Evolutionary conservation across 345 rosid species (phyloP), one percentile per base, ranked within the genome.

Genomic region (Abelmoschus esculentus): DNA sequence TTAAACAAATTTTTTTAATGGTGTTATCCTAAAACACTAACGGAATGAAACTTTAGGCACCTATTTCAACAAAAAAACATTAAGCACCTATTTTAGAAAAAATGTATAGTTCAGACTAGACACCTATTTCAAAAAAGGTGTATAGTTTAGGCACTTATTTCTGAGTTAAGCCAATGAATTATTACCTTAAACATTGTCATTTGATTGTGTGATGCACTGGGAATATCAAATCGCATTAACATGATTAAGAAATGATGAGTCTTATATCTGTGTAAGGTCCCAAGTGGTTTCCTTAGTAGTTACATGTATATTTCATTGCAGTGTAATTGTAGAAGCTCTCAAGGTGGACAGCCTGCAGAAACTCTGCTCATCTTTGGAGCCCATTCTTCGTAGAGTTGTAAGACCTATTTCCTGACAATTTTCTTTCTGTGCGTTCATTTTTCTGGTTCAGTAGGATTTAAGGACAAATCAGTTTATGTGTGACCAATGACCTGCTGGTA

Each of bases 371-470:
- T 95, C 99, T 63, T 72, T 95, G 83, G 99, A 95, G 75, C 99
- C 99, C 46, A 82, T 95, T 69, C 97, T 95, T 65, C 99, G 99
- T 58, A 83, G 96, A 84, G 99, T 95, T 73, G 99, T 95, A 95
- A 87, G 93, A 38, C 71, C 65, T 76, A 29, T 60, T 71, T 26
- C 44, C 49, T 49, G 17, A 28, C 6, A 13, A 2, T 68, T 53
- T 53, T n/a, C 17, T 52, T 50, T 67, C 61, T 50, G 19, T 54
- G 44, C 46, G 17, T 32, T 68, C 31, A 17, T 2, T 18, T 70
- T 28, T 32, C n/a, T 67, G 44, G 34, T 17, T 53, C 8, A 17
- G 49, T 2, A 38, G 28, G 67, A 62, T 62, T 19, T 40, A 9
- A 11, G 52, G n/a, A 38, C 38, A 5, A n/a, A 1, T 34, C 18